A percentile compares a stretch with the other conserved stretches of the same genome.
Conservation (phyloP, 352 stramenopile genomes). For the Achlya hypogyna region DNA sequence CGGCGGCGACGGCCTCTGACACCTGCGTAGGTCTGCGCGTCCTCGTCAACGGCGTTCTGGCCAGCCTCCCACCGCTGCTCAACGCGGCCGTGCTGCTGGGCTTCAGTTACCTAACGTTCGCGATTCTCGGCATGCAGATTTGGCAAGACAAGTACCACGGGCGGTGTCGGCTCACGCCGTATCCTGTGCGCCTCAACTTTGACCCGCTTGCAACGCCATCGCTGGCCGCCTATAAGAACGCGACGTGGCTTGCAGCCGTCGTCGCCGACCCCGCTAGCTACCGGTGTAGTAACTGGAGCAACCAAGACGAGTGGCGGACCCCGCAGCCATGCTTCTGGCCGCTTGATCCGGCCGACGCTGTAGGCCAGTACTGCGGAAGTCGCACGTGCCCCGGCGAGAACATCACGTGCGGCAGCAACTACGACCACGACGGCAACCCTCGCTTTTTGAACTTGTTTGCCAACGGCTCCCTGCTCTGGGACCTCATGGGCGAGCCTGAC, state of each 20-base stretch:
- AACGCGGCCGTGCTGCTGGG: constrained; percentile 70
- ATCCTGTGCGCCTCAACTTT: constrained; percentile 41
- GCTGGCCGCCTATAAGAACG: constrained; percentile 16
- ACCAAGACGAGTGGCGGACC: constrained; percentile 31
- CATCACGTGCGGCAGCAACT: constrained; percentile 53
- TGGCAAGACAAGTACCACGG: constrained; percentile 60
- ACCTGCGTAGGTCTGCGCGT: constrained; percentile 50
- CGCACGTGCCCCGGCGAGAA: not conserved
- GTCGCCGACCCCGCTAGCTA: not conserved
- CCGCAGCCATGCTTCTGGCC: constrained; percentile 84
- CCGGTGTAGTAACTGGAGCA: not conserved
- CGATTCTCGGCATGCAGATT: constrained; percentile 73
- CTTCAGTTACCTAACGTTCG: constrained; percentile 83
- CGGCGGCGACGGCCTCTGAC: not conserved
- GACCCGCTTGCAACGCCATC: constrained; percentile 23
- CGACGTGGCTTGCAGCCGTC: not conserved
- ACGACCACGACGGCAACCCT: constrained; percentile 49
- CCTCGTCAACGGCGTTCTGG: constrained; percentile 63
- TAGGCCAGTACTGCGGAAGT: constrained; percentile 34
- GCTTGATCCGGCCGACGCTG: constrained; percentile 55
- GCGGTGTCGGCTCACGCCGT: constrained; percentile 60
- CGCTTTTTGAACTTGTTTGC: constrained; percentile 37
- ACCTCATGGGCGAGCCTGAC: constrained; percentile 4
- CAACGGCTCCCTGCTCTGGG: not conserved
- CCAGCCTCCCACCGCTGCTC: constrained; percentile 63